Conservation (phyloP, 179 eudicot genomes). For the Pouteria campechiana region DNA sequence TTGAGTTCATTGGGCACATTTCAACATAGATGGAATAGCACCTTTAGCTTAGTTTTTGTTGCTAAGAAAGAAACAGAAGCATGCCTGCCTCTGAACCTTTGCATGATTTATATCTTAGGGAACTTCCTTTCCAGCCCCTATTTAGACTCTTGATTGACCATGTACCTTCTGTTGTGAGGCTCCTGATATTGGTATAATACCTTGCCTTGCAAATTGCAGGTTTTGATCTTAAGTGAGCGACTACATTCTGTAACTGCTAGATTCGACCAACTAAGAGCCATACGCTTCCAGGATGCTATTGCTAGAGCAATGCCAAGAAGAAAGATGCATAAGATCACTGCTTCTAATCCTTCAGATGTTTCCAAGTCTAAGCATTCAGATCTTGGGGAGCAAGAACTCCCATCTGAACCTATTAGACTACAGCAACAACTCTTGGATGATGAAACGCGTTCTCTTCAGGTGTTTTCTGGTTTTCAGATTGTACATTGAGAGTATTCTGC, state of each 20-base stretch:
- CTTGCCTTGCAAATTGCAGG: constrained; percentile 30
- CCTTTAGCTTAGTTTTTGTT: too few species aligned
- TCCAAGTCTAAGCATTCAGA: constrained; percentile 19
- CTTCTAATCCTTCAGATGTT: constrained; percentile 17
- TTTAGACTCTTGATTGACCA: neutral
- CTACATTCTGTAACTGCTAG: constrained; percentile 86
- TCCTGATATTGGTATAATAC: too few species aligned
- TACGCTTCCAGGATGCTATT: constrained; percentile 84
- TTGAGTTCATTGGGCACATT: too few species aligned
- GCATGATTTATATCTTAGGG: too few species aligned
- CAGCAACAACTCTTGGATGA: constrained; percentile 84
- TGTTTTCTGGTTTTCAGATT: constrained; percentile 14
- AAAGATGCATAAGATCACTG: constrained; percentile 29
- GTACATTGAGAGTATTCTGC: too few species aligned
- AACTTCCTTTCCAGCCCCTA: too few species aligned
- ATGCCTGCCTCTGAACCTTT: too few species aligned
- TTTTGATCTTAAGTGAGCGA: constrained; percentile 82
- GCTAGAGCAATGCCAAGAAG: constrained; percentile 70
- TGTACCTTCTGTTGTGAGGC: neutral
- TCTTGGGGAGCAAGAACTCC: constrained; percentile 30
- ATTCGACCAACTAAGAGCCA: constrained; percentile 80
- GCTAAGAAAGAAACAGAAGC: too few species aligned
- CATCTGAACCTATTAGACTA: constrained; percentile 46
- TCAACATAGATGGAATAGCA: too few species aligned
- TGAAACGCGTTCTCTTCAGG: constrained; percentile 98